Evolutionary conservation across 2,329 filamentous ascomycete species (phyloP), one percentile per base, ranked within the genome.

Genomic region (Neonectria neomacrospora): DNA sequence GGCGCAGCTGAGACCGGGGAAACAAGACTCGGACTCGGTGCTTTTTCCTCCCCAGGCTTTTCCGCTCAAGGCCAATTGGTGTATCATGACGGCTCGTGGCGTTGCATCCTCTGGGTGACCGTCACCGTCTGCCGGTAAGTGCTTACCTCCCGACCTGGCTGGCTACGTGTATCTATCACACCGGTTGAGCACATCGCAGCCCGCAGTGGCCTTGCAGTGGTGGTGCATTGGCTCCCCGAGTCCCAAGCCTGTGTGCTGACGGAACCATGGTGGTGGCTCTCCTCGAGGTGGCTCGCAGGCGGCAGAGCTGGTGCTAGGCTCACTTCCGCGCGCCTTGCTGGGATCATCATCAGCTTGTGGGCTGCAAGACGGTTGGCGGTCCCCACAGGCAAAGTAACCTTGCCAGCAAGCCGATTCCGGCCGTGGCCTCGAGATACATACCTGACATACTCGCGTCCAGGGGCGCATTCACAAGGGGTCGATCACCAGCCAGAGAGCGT

Each of bases 161-260:
- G 58, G 65, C 62, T 73, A 72, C 70, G 70, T 72, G 70, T 70
- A 63, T 58, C 67, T 44, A 70, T 66, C 58, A 58, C 50, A 72
- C 50, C 70, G 68, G 68, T 58, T 70, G 65, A 61, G 64, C 54
- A 66, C 62, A 71, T 66, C 63, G 26, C 47, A 62, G 57, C 67
- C 59, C 44, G 66, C 69, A 71, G 59, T 54, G 50, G 58, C 53
- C 62, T 63, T 64, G 52, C 61, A 58, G 64, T 61, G 57, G 55
- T 54, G 26, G 42, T 63, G 60, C 59, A 62, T 57, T 30, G 54
- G 59, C 48, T 57, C 32, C 55, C 55, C 58, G 39, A 47, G 47
- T 22, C 22, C 48, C 44, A 53, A 52, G 39, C 44, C 54, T 39
- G 53, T 56, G 52, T 55, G 58, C 47, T 45, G 37, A 61, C 52